phyloP scores from a whole-genome alignment of 805 yeast genomes.

The Clavispora santaluciae region DNA sequence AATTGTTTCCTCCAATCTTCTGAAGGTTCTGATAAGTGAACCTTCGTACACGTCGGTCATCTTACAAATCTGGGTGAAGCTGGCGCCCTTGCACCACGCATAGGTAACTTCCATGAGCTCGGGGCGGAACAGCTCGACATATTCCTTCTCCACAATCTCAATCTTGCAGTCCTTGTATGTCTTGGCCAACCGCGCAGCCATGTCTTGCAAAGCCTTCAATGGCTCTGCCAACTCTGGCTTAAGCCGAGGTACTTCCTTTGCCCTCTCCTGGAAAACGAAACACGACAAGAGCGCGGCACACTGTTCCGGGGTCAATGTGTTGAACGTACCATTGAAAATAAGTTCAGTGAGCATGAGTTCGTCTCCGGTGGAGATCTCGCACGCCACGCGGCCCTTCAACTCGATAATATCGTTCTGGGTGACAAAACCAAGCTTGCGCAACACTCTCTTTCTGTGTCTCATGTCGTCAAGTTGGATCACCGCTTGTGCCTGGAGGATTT shows the following conservation, averaged over 20 bases:
- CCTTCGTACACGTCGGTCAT: constrained; percentile 99
- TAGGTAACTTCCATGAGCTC: constrained; percentile 96
- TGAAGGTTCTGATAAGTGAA: constrained; percentile 87
- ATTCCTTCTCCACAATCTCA: constrained; percentile 86
- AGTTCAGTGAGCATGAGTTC: constrained; percentile 84
- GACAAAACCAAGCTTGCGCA: constrained; percentile 87
- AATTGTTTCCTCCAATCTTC: constrained; percentile 87
- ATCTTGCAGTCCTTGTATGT: constrained; percentile 85
- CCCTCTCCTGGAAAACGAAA: constrained; percentile 94
- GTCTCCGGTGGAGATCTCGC: constrained; percentile 91
- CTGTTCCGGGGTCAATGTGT: constrained; percentile 81
- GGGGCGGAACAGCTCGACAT: constrained; percentile 84
- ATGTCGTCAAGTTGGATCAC: constrained; percentile 92
- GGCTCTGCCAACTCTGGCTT: constrained; percentile 93
- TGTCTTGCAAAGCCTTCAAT: constrained; percentile 76
- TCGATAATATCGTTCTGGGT: constrained; percentile 87
- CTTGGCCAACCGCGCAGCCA: constrained; percentile 88
- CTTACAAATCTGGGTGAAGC: constrained; percentile 94
- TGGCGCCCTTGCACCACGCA: constrained; percentile 95
- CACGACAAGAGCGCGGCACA: constrained; percentile 90
- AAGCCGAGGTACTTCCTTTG: constrained; percentile 80
- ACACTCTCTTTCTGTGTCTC: constrained; percentile 86
- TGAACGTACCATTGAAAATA: constrained; percentile 92
- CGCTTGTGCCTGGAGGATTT: constrained; percentile 79
- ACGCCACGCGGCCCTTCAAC: constrained; percentile 94